These are phyloP conservation scores for Pseudognaphalium luteoalbum DNA, from an alignment of 129 eudicot genomes.

Conservation along the genomic window DNA sequence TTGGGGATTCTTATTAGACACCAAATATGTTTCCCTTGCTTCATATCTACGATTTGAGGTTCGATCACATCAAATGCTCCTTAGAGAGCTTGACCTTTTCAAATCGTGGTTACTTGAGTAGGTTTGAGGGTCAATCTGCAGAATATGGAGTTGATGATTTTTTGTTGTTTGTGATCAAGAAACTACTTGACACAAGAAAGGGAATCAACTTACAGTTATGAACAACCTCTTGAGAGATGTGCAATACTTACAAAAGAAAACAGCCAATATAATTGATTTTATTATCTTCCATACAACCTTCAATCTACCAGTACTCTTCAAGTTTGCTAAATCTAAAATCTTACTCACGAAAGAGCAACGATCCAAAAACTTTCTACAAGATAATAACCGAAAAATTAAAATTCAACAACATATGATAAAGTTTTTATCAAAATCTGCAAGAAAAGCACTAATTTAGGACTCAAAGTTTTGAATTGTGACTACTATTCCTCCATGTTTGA, in stretches of 20 bases:
- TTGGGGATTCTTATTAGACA: neutral
- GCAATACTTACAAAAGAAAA: conserved; percentile 25
- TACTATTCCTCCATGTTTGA: conserved; percentile 5
- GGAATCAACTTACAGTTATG: conserved; percentile 13
- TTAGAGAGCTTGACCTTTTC: conserved; percentile 1
- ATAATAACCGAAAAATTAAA: conserved; percentile 19
- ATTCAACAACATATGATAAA: neutral
- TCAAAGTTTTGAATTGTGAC: neutral
- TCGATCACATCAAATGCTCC: conserved; percentile 23
- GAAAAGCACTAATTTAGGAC: neutral
- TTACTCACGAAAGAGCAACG: conserved; percentile 9
- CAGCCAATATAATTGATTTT: conserved; percentile 10
- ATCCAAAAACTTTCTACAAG: conserved; percentile 17
- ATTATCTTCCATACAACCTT: conserved; percentile 24
- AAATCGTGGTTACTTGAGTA: neutral
- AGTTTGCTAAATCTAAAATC: conserved; percentile 18
- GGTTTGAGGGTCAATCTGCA: conserved; percentile 16
- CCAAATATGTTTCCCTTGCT: neutral
- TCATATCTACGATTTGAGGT: conserved; percentile 16
- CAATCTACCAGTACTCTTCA: conserved; percentile 31
- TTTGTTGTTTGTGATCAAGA: too few species aligned
- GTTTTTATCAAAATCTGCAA: conserved; percentile 8
- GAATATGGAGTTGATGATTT: neutral
- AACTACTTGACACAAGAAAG: too few species aligned
- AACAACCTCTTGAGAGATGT: conserved; percentile 28